phyloP scores from a whole-genome alignment of 345 rosid species.

The Microcos paniculata region DNA sequence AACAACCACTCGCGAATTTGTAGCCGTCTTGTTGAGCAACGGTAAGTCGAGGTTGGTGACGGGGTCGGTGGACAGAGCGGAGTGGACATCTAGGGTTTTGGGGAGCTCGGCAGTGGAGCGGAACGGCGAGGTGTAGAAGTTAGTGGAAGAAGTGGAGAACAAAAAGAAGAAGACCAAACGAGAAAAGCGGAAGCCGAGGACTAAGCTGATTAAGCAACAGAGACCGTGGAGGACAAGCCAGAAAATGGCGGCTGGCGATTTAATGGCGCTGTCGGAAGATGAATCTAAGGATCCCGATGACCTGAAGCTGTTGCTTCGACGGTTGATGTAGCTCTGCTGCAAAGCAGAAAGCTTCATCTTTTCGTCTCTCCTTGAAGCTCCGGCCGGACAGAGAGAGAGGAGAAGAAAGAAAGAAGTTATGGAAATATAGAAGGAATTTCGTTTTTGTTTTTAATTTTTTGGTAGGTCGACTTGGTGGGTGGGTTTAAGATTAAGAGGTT shows the following conservation, averaged over 20 bases:
- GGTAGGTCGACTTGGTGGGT: conserved; percentile 5
- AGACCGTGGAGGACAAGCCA: conserved; percentile 80
- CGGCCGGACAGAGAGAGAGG: conserved; percentile 13
- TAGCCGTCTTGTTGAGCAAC: conserved; percentile 35
- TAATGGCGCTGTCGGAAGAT: conserved; percentile 50
- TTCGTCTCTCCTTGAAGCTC: conserved; percentile 23
- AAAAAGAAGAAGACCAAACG: conserved; percentile 87
- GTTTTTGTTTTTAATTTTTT: not conserved
- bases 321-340: conserved; percentile 79
- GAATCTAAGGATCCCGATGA: conserved; percentile 61
- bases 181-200: conserved; percentile 93
- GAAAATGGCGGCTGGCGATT: conserved; percentile 65
- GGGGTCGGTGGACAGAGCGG: conserved; percentile 25
- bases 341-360: conserved; percentile 81
- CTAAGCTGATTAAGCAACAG: conserved; percentile 81
- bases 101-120: conserved; percentile 34
- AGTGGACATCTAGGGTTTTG: conserved; percentile 23
- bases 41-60: conserved; percentile 26
- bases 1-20: conserved; percentile 74
- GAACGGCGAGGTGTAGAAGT: conserved; percentile 64
- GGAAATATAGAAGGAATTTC: not conserved
- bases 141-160: conserved; percentile 63
- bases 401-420: not conserved
- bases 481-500: not conserved
- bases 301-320: conserved; percentile 68